Base-by-base conservation (phyloP, 768 basidiomycete genomes). In the Gelatoporia subvermispora region DNA sequence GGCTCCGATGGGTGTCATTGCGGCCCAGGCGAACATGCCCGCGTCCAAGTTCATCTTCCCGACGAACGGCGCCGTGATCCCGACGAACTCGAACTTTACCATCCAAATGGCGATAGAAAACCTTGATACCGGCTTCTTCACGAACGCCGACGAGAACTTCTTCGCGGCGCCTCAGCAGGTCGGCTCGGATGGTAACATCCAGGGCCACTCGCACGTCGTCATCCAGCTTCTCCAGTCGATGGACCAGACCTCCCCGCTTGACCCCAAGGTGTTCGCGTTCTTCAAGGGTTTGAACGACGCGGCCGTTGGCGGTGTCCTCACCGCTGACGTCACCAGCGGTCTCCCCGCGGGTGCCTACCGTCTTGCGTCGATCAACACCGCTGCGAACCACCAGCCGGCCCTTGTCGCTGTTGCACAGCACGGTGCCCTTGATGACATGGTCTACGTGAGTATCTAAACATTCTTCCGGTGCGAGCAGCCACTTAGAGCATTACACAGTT, bases 141-240 rank as follows among this genome's bases (percentile, higher is more conserved):
- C 74, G 40, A 84, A 83, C 57, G 69, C 79, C 4, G 47, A 71
- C 21, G 43, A 58, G 21, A 84, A 76, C 60, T 84, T 77, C 68
- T 73, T 75, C 52, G 61, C 72, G 16, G 74, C 80, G 5, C 84
- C 84, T 36, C 76, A 58, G 52, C 67, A 77, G 48, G 61, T 79
- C 37, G 66, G 77, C 60, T 55, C 16, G 0, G 55, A 66, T 3
- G 84, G 84, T 43, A 55, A 70, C 35, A 73, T 86, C 56, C 60
- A 76, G 48, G 85, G 84, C 10, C 81, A 85, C 67, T 69, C 72
- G 13, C 85, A 87, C 58, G 66, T 85, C 56, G 80, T 82, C 45
- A 66, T 86, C 43, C 75, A 85, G 60, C 48, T 63, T 42, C 67
- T 87, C 49, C 48, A 58, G 22, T 68, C 74, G 11, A 64, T 84